Conservation (phyloP, 371 early-diverging fungal genomes). For the Enterocytospora artemiae region DNA sequence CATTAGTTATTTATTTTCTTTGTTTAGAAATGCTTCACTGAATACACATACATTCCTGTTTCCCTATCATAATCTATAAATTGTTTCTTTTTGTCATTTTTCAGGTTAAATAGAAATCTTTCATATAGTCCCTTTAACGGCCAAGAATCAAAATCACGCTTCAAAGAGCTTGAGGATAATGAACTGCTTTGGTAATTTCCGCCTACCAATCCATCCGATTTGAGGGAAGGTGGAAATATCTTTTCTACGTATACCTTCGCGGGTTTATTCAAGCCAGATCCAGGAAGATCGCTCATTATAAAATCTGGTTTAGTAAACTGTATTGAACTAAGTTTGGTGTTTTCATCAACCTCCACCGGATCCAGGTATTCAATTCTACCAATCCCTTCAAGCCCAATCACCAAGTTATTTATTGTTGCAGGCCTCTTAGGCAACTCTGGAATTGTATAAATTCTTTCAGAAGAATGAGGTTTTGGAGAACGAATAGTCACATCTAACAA, state of each 20-base stretch:
- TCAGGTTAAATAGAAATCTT: constrained; percentile 44
- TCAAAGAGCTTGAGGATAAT: too few relatives aligned
- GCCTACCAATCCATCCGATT: constrained; percentile 6
- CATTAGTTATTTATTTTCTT: background rate
- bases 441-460: constrained; percentile 26
- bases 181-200: too few relatives aligned
- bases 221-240: constrained; percentile 18
- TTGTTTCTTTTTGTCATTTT: constrained; percentile 33
- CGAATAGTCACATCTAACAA: constrained; percentile 8
- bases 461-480: constrained; percentile 14
- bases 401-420: constrained; percentile 23
- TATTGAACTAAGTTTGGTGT: constrained; percentile 2
- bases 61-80: constrained; percentile 49
- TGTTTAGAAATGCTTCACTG: constrained; percentile 43
- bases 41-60: constrained; percentile 44
- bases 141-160: too few relatives aligned
- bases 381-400: constrained; percentile 31
- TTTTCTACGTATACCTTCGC: constrained; percentile 40
- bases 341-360: constrained; percentile 23
- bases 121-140: constrained; percentile 40
- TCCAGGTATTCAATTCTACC: constrained; percentile 47
- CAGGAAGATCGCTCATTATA: constrained; percentile 23
- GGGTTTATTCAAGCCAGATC: constrained; percentile 36
- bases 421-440: constrained; percentile 29
- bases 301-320: constrained; percentile 24